Base-by-base conservation (phyloP, 306 rosid genomes). In the Echinosophora koreensis region DNA sequence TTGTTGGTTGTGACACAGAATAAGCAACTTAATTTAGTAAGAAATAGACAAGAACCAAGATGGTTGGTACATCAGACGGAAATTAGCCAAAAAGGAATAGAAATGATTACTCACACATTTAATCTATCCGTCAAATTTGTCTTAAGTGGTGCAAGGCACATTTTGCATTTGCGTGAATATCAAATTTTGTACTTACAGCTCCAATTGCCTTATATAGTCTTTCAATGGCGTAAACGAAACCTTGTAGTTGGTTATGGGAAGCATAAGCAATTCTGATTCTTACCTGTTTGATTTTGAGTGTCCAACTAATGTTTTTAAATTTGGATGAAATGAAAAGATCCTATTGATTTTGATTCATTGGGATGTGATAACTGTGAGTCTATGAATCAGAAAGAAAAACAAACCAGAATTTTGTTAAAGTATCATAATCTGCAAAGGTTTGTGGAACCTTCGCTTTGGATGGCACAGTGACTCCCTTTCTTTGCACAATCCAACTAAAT, bases 221-320 rank as follows among this genome's bases (percentile, higher is more conserved):
- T 47, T 66, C 42, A 56, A 57, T 66, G 57, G 12, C 71, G 64
- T 74, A 57, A 73, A 74, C 69, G 39, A 80, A 80, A 73, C 17
- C 65, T 47, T 47, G 79, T 18, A 52, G 74, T 14, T 71, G 39
- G 35, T 18, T 30, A 38, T 37, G 18, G 69, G 16, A 63, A 80
- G 34, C 69, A 72, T 44, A 56, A 54, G 64, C 27, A 37, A 15
- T 55, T 66, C 2, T 59, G 27, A 11, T 42, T 41, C 30, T 32
- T 22, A 57, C 3, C 17, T 34, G 16, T 30, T 69, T 69, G 82
- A 69, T 68, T 68, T 68, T 46, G 70, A 77, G 67, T 27, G 68
- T 68, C 74, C 62, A 58, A 77, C 61, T 17, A 16, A 77, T 11
- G 13, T 1, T 39, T 6, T 37, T 37, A 50, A 34, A 35, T 62